Percentiles rank a stretch among this genome's conserved stretches.
Evolutionary conservation across 176 grass and related monocot species (phyloP).

Genomic region (Oryza australiensis): DNA sequence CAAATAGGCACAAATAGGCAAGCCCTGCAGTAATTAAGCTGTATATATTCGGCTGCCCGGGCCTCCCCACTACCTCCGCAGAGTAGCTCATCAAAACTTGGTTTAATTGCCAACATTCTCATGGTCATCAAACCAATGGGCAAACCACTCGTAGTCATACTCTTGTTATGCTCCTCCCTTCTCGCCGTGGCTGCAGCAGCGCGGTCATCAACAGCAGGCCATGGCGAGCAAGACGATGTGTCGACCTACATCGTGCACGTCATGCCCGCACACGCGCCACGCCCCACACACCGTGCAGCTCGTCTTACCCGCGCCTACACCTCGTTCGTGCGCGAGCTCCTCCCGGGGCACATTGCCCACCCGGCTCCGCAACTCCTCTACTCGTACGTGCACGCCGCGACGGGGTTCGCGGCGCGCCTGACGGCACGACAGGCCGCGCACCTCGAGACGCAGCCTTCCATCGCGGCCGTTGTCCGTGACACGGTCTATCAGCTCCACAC

Average conservation of each 20-base stretch:
- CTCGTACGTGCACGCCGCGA: constrained; percentile 38
- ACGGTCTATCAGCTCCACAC: constrained; percentile 32
- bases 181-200: not conserved
- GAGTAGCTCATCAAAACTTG: too few relatives aligned
- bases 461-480: constrained; percentile 51
- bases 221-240: not conserved
- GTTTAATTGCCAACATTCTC: not conserved
- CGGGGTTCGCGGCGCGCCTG: constrained; percentile 45
- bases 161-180: not conserved
- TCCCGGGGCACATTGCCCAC: not conserved
- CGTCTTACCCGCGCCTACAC: not conserved
- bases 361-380: constrained; percentile 7
- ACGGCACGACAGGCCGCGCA: constrained; percentile 41
- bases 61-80: too few relatives aligned
- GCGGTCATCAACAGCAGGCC: too few relatives aligned
- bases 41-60: too few relatives aligned
- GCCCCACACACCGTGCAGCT: too few relatives aligned
- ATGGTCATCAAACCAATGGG: not conserved
- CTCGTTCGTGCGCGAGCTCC: not conserved
- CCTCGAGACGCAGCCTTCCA: constrained; percentile 25
- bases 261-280: not conserved
- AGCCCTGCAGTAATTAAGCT: too few relatives aligned
- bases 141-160: not conserved
- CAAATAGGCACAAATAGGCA: too few relatives aligned
- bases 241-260: constrained; percentile 26